A percentile compares a stretch with the other conserved stretches of the same genome.
phyloP scores from a whole-genome alignment of 139 green algal species.

The Coelastrella sp. region DNA sequence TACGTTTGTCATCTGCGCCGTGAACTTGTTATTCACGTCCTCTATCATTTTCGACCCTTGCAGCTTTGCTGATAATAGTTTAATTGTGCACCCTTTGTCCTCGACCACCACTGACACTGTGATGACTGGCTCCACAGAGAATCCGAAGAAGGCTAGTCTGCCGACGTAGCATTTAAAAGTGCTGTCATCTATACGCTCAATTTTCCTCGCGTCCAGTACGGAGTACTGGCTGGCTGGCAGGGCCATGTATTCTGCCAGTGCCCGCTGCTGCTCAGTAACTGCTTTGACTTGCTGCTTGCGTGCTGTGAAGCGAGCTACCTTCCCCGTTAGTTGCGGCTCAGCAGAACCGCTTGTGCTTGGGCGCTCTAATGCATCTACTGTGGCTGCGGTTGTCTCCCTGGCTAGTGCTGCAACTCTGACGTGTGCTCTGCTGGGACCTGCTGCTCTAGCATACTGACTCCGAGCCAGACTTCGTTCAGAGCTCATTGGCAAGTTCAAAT shows the following conservation, averaged over 20 bases:
- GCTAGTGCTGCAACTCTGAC: background rate
- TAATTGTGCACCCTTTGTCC: constrained; percentile 80
- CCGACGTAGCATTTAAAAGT: constrained; percentile 87
- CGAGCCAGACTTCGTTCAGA: background rate
- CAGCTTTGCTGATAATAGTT: constrained; percentile 79
- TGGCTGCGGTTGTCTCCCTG: background rate
- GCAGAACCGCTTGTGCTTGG: constrained; percentile 8
- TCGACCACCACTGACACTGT: constrained; percentile 81
- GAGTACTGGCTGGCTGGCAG: constrained; percentile 91
- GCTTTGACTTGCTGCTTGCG: constrained; percentile 29
- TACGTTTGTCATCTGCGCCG: constrained; percentile 79
- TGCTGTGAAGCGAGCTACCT: constrained; percentile 32
- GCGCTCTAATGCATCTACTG: background rate
- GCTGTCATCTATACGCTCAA: constrained; percentile 85
- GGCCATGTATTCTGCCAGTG: constrained; percentile 86
- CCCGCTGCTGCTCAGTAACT: constrained; percentile 38
- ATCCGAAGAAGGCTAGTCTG: constrained; percentile 77
- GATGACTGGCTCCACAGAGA: constrained; percentile 84
- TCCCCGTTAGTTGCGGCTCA: background rate
- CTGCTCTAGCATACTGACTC: background rate
- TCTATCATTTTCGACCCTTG: constrained; percentile 69
- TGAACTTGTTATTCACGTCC: constrained; percentile 81
- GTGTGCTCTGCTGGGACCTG: background rate
- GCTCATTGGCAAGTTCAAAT: background rate
- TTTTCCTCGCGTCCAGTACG: constrained; percentile 84